phyloP scores from a whole-genome alignment of 2,329 filamentous ascomycete species.

The Colletotrichum lindemuthianum region DNA sequence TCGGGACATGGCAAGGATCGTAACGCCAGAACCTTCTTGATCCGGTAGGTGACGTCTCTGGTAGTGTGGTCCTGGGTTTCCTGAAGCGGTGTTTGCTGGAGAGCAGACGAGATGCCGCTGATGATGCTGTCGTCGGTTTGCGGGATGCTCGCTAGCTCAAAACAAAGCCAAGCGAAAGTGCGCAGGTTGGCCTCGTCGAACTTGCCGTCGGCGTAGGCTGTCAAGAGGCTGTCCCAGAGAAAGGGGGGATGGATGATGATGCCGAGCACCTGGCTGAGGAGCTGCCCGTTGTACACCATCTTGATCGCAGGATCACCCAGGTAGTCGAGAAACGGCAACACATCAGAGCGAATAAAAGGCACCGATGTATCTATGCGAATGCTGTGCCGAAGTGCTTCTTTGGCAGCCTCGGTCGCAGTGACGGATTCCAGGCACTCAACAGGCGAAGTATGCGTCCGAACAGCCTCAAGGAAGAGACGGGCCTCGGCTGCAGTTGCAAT shows the following conservation, averaged over 20 bases:
- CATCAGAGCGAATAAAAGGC: slow-evolving; percentile 45
- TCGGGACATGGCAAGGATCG: slow-evolving; percentile 37
- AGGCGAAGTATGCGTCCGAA: slow-evolving; percentile 34
- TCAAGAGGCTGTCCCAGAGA: slow-evolving; percentile 56
- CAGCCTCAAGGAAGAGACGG: slow-evolving; percentile 42
- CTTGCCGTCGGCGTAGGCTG: slow-evolving; percentile 51
- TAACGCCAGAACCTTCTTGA: slow-evolving; percentile 50
- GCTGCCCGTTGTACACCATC: slow-evolving; percentile 58
- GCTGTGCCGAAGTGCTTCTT: slow-evolving; percentile 39
- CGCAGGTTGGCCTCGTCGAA: slow-evolving; percentile 41
- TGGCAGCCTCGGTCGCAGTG: slow-evolving; percentile 37
- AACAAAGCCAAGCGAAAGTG: slow-evolving; percentile 59
- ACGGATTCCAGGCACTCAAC: slow-evolving; percentile 43
- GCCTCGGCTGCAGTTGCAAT: slow-evolving; percentile 37
- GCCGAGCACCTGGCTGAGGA: slow-evolving; percentile 57
- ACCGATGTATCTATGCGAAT: slow-evolving; percentile 40
- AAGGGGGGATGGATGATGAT: slow-evolving; percentile 61
- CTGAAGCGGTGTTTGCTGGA: slow-evolving; percentile 41
- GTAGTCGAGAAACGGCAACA: slow-evolving; percentile 49
- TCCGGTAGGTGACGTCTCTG: slow-evolving; percentile 46
- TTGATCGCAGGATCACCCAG: slow-evolving; percentile 56
- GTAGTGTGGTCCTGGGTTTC: slow-evolving; percentile 39
- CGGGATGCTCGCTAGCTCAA: slow-evolving; percentile 57
- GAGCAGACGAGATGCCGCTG: slow-evolving; percentile 40
- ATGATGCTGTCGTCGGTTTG: slow-evolving; percentile 37